Conservation (phyloP, 2,329 filamentous ascomycete species). For the Diaporthe caulivora region DNA sequence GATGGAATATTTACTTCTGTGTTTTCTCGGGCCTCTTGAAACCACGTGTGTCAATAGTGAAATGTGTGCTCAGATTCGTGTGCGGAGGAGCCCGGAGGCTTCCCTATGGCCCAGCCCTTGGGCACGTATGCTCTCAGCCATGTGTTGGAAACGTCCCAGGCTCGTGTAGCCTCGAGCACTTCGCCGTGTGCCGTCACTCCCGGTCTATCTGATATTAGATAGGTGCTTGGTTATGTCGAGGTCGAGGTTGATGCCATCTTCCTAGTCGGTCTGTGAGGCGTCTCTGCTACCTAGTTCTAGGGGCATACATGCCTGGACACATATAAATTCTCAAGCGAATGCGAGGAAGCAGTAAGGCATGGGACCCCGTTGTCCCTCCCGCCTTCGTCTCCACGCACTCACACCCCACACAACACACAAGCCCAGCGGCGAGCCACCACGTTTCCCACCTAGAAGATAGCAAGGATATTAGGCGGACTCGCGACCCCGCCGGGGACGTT, state of each 20-base stretch:
- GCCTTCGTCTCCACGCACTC: background rate
- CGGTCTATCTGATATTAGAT: background rate
- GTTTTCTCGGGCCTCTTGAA: background rate
- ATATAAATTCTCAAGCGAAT: background rate
- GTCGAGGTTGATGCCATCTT: background rate
- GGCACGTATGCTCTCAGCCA: background rate
- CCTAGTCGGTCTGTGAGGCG: background rate
- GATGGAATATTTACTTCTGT: slow-evolving; percentile 35
- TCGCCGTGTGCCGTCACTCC: background rate
- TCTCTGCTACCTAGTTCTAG: background rate
- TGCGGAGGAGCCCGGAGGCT: too few species aligned
- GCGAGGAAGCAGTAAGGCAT: background rate
- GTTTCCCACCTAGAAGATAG: slow-evolving; percentile 30
- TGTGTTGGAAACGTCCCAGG: background rate
- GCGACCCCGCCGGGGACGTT: slow-evolving; percentile 57
- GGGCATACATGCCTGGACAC: background rate
- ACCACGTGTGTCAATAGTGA: background rate
- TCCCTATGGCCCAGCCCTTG: background rate
- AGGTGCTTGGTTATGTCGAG: too few species aligned
- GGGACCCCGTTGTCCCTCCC: too few species aligned
- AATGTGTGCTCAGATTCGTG: background rate
- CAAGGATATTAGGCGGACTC: slow-evolving; percentile 39
- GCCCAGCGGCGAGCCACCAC: background rate
- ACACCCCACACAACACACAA: background rate
- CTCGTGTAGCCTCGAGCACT: too few species aligned